Base-by-base conservation (phyloP, 495 filamentous ascomycete genomes). In the Usnea hakonensis region DNA sequence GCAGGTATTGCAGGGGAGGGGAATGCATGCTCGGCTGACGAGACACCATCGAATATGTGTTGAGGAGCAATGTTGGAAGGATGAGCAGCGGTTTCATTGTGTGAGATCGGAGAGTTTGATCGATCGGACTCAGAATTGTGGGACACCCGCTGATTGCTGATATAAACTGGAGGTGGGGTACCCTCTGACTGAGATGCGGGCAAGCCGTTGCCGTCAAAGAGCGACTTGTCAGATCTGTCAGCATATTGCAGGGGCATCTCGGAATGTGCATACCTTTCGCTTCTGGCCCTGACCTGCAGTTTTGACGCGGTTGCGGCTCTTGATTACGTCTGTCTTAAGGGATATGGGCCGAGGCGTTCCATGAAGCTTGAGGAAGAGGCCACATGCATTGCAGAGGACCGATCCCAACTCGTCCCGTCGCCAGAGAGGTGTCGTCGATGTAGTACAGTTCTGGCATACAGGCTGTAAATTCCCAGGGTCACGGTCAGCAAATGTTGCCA, bases 351-450 rank as follows among this genome's bases (percentile, higher is more conserved):
- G 87, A 65, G 95, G 85, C 26, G 91, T 85, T 64, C 90, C 90
- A 67, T 99, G 94, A 64, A 99, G 85, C 79, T 99, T 99, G 68
- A 97, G 75, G 76, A 99, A 99, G 43, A 99, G 77, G 38, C 95
- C 95, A 73, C 95, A 99, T 46, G 95, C 94, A 76, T 99, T 99
- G 84, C 94, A 99, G 46, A 99, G 89, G n/a, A 99, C 92, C 3
- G 90, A 90, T 63, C 94, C 94, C 60, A 85, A 82, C 78, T 99
- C 94, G 80, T 99, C 94, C 71, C 94, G 84, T 71, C 94, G 88
- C 94, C 94, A 99, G 67, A 99, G 79, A 53, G 94, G 94, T 41
- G 94, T 97, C 56, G 91, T 97, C 10, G 90, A 94, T 54, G 94
- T 99, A 62, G 82, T 85, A 77, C 94, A 99, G 77, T 99, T 99